Conservation (phyloP, 352 stramenopile genomes). For the Halophytophthora batemanensis region DNA sequence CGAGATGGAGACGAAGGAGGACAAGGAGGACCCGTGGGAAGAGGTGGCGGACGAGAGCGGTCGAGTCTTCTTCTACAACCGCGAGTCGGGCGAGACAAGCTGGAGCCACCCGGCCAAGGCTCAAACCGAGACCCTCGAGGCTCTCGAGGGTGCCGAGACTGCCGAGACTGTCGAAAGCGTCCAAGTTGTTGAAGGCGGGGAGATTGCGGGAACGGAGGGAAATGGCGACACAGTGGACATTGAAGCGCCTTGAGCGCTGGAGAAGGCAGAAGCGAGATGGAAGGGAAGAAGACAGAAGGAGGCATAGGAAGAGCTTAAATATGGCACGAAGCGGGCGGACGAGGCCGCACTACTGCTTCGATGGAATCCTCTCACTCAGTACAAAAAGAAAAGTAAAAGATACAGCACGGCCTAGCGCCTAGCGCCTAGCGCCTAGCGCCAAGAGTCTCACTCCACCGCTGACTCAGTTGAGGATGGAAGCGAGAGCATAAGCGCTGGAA, state of each 20-base stretch:
- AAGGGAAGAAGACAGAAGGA: slow-evolving; percentile 3
- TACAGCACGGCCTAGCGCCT: no score
- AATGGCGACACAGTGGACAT: no score
- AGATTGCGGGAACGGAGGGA: no score
- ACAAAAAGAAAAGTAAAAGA: no score
- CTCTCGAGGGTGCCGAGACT: no score
- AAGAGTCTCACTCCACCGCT: not conserved
- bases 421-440: no score
- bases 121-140: no score
- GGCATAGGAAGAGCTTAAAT: slow-evolving; percentile 22
- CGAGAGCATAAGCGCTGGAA: slow-evolving; percentile 43
- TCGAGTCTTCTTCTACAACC: slow-evolving; percentile 78
- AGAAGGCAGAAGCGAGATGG: slow-evolving; percentile 7
- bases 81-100: slow-evolving; percentile 49
- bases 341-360: slow-evolving; percentile 5
- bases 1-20: not conserved
- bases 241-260: no score
- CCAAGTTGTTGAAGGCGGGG: no score
- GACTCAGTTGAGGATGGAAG: slow-evolving; percentile 50
- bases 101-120: slow-evolving; percentile 38
- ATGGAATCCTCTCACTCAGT: no score
- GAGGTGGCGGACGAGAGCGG: slow-evolving; percentile 66
- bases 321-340: slow-evolving; percentile 15
- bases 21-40: slow-evolving; percentile 51
- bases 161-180: no score